Evolutionary conservation across 176 grass and related monocot species (phyloP).

Genomic region (Paspalum notatum): DNA sequence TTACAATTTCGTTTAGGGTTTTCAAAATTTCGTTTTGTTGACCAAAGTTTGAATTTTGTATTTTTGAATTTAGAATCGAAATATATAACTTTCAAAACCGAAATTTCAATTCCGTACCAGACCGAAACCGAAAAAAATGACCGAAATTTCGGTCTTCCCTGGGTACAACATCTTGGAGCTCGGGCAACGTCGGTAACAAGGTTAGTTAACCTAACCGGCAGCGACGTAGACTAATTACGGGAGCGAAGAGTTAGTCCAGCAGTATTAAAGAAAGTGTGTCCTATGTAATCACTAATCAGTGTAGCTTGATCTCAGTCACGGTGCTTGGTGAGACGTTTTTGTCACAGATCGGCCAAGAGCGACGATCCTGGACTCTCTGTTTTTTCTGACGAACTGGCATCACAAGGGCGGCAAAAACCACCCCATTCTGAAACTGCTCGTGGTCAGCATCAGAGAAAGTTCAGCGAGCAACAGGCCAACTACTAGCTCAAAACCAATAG

Average conservation of each 20-base stretch:
- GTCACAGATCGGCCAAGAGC: slow-evolving; percentile 7
- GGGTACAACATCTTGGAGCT: neutral
- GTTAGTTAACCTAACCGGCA: slow-evolving; percentile 37
- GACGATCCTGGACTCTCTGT: neutral
- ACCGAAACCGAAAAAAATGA: too few relatives aligned
- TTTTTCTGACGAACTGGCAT: neutral
- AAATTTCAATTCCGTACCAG: too few relatives aligned
- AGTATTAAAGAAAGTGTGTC: too few relatives aligned
- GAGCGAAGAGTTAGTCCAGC: neutral
- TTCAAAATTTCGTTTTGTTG: too few relatives aligned
- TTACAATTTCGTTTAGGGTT: too few relatives aligned
- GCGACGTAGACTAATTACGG: neutral
- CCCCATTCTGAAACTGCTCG: neutral
- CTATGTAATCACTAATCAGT: neutral
- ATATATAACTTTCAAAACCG: too few relatives aligned
- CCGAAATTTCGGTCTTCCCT: too few relatives aligned
- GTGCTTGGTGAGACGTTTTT: slow-evolving; percentile 22
- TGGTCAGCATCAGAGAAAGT: neutral
- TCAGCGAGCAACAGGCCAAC: slow-evolving; percentile 20
- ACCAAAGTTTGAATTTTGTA: too few relatives aligned
- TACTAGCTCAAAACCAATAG: neutral
- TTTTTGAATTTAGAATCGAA: too few relatives aligned
- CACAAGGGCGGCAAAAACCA: neutral
- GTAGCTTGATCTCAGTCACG: neutral
- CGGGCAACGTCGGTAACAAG: neutral